Evolutionary conservation across 2,329 filamentous ascomycete species (phyloP).

Genomic region (Lecanoromycetidae sp.): DNA sequence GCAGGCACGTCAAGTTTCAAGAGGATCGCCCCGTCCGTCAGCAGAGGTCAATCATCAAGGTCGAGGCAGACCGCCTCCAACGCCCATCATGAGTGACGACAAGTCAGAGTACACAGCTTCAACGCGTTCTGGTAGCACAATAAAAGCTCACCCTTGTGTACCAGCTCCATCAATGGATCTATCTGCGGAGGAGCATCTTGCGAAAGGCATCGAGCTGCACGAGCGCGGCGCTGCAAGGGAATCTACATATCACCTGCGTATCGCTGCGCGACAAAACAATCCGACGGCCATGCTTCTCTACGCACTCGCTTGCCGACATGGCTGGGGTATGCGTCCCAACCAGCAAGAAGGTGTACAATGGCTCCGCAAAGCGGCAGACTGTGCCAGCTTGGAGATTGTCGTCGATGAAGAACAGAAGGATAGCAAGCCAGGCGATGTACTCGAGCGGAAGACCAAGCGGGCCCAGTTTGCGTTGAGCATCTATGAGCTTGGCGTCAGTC

Average conservation of each 20-base stretch:
- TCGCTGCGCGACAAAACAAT: constrained; percentile 73
- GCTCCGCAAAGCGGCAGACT: constrained; percentile 83
- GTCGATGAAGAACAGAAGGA: constrained; percentile 62
- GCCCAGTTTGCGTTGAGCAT: constrained; percentile 92
- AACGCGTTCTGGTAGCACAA: constrained; percentile 23
- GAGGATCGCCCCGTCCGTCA: neutral
- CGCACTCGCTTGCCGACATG: constrained; percentile 85
- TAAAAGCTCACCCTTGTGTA: constrained; percentile 29
- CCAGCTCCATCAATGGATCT: constrained; percentile 25
- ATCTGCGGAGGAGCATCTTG: constrained; percentile 67
- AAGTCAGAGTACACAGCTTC: constrained; percentile 17
- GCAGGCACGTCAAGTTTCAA: neutral
- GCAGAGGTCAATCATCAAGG: neutral
- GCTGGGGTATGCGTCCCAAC: constrained; percentile 94
- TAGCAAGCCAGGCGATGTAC: constrained; percentile 50
- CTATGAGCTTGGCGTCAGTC: constrained; percentile 90
- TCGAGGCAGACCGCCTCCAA: constrained; percentile 12
- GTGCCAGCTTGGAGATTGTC: constrained; percentile 66
- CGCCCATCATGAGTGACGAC: constrained; percentile 9
- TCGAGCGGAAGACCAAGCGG: constrained; percentile 69
- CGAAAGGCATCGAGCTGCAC: constrained; percentile 81
- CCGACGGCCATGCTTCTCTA: constrained; percentile 94
- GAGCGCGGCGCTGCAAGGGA: constrained; percentile 79
- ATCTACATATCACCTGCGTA: constrained; percentile 87
- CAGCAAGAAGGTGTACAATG: constrained; percentile 81